Evolutionary conservation across 129 eudicot genomes (phyloP).

Genomic region (Flaveria robusta): DNA sequence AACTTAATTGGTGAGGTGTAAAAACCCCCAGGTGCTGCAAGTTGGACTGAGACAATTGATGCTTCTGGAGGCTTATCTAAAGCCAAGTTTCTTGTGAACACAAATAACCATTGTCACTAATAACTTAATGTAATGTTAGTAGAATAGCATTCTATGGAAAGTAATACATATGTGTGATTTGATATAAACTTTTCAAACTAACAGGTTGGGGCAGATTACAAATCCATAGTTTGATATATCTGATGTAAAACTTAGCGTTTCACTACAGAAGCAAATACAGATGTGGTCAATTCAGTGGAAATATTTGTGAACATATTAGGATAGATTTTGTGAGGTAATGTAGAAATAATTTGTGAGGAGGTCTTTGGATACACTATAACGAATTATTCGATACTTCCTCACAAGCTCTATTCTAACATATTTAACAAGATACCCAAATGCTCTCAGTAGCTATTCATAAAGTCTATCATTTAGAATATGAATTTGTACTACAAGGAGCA

Average conservation of each 20-base stretch:
- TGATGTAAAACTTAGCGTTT: not conserved
- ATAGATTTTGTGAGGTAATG: slow-evolving; percentile 14
- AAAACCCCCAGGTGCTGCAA: slow-evolving; percentile 49
- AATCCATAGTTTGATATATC: slow-evolving; percentile 7
- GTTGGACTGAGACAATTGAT: slow-evolving; percentile 61
- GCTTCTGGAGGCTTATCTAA: slow-evolving; percentile 63
- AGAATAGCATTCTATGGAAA: slow-evolving; percentile 1
- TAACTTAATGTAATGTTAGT: not conserved
- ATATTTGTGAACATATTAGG: slow-evolving; percentile 19
- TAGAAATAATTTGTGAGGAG: not conserved
- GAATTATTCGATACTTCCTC: not conserved
- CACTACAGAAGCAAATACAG: slow-evolving; percentile 1
- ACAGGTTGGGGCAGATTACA: slow-evolving; percentile 12
- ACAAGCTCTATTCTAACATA: slow-evolving; percentile 13
- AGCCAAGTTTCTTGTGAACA: slow-evolving; percentile 59
- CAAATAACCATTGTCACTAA: slow-evolving; percentile 17
- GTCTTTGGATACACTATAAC: not conserved
- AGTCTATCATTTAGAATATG: slow-evolving; percentile 12
- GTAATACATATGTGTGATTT: slow-evolving; percentile 1
- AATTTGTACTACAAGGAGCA: not conserved
- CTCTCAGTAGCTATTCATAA: not conserved
- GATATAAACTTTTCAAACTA: slow-evolving; percentile 13
- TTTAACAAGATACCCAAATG: slow-evolving; percentile 1
- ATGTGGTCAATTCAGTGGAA: not conserved
- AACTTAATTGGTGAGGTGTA: slow-evolving; percentile 66